These are phyloP conservation scores for Dothideomycetes sp. DNA, from an alignment of 2,329 filamentous ascomycete species.

Conservation along the genomic window DNA sequence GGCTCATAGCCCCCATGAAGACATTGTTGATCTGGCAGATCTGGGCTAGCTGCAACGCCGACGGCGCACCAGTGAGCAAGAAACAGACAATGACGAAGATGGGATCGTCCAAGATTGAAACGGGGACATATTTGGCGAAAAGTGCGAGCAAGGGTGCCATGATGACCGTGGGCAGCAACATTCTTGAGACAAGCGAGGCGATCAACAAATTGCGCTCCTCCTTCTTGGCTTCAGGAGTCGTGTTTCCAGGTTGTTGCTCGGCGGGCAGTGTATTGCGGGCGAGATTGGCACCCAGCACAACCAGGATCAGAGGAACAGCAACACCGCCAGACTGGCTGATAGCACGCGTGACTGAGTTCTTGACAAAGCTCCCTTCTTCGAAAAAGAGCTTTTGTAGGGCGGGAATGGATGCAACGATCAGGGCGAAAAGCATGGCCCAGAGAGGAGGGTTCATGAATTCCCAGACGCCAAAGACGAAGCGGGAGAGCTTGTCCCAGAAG, in stretches of 20 bases:
- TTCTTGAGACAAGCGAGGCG: constrained; percentile 75
- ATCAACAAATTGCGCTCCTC: constrained; percentile 68
- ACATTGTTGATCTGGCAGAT: constrained; percentile 98
- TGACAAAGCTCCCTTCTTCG: constrained; percentile 74
- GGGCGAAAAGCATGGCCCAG: constrained; percentile 91
- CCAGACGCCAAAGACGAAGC: constrained; percentile 60
- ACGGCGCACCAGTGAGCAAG: constrained; percentile 85
- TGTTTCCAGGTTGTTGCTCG: constrained; percentile 39
- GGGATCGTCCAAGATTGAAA: constrained; percentile 92
- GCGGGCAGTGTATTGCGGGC: constrained; percentile 78
- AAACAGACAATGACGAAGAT: constrained; percentile 99
- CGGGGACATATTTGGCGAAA: constrained; percentile 77
- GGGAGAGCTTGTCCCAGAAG: constrained; percentile 29
- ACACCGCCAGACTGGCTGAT: constrained; percentile 78
- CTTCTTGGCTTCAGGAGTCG: constrained; percentile 58
- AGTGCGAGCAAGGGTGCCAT: constrained; percentile 87
- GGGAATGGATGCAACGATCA: constrained; percentile 82
- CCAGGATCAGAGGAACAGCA: constrained; percentile 86
- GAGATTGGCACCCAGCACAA: constrained; percentile 89
- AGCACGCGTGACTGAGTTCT: constrained; percentile 85
- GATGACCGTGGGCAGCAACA: constrained; percentile 81
- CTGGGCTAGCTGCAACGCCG: constrained; percentile 86
- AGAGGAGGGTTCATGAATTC: constrained; percentile 97
- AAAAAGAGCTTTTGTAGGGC: constrained; percentile 78
- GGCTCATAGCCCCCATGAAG: constrained; percentile 89